Evolutionary conservation across 2,329 filamentous ascomycete species (phyloP).

Genomic region (Hyphodiscus sp.): DNA sequence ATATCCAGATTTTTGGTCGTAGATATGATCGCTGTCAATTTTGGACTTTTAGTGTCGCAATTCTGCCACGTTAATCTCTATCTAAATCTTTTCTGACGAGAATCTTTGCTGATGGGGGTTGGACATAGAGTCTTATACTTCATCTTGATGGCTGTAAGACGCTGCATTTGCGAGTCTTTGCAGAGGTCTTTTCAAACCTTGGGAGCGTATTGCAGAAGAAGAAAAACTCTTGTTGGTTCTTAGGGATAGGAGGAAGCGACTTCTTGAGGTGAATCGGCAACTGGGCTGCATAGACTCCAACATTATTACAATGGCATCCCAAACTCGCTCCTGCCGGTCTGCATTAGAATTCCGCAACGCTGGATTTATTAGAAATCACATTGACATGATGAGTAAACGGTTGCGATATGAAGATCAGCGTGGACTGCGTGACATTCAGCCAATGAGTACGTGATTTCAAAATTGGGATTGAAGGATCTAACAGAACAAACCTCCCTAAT

Average conservation of each 20-base stretch:
- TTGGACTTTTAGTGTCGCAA: constrained; percentile 12
- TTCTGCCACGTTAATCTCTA: neutral
- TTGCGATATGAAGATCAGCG: no score
- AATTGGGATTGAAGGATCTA: no score
- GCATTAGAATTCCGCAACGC: no score
- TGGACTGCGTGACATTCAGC: no score
- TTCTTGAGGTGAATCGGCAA: constrained; percentile 6
- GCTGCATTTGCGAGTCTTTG: constrained; percentile 5
- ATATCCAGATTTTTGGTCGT: constrained; percentile 12
- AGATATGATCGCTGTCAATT: constrained; percentile 10
- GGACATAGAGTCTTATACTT: constrained; percentile 11
- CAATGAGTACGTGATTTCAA: no score
- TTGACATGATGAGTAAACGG: no score
- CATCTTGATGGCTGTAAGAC: constrained; percentile 9
- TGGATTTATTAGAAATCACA: no score
- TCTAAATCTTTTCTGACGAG: neutral
- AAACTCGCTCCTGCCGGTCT: no score
- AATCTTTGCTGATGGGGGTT: neutral
- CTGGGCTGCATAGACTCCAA: no score
- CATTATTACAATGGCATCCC: no score
- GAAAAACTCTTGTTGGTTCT: constrained; percentile 5
- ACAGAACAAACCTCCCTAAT: no score
- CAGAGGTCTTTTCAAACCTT: neutral
- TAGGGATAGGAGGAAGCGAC: constrained; percentile 5
- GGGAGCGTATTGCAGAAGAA: constrained; percentile 6